phyloP scores from a whole-genome alignment of 768 basidiomycete genomes.

The Boletus rubescentipes region DNA sequence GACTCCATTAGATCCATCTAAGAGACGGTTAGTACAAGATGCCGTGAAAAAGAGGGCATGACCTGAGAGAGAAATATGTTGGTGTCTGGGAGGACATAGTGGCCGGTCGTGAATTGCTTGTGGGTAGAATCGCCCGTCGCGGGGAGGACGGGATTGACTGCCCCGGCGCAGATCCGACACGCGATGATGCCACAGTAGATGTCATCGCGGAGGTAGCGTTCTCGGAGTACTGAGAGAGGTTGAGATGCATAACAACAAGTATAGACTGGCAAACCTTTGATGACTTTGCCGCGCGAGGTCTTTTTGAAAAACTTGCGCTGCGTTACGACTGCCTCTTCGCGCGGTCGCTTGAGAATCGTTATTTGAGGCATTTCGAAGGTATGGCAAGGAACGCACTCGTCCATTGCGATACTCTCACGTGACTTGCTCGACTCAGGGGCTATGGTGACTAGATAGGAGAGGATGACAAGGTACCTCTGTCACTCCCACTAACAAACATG shows the following conservation, averaged over 20 bases:
- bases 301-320: constrained; percentile 97
- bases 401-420: constrained; percentile 9
- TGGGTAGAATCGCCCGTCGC: constrained; percentile 57
- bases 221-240: constrained; percentile 67
- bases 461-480: too few species aligned
- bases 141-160: constrained; percentile 51
- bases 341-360: constrained; percentile 69
- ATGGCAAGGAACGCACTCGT: not conserved
- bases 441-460: not conserved
- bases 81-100: constrained; percentile 90
- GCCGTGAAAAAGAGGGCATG: not conserved
- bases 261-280: constrained; percentile 63
- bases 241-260: not conserved
- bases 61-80: constrained; percentile 92
- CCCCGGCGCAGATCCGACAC: constrained; percentile 60
- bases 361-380: constrained; percentile 50
- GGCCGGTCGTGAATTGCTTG: constrained; percentile 57
- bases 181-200: constrained; percentile 79
- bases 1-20: constrained; percentile 96
- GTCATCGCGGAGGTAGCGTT: constrained; percentile 91
- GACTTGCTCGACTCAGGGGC: not conserved
- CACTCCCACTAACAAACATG: constrained; percentile 12
- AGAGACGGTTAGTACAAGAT: constrained; percentile 2
- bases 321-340: constrained; percentile 68
- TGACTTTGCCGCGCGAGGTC: constrained; percentile 89